These are phyloP conservation scores for Scorias spongiosa DNA, from an alignment of 2,329 filamentous ascomycete species.

Conservation along the genomic window DNA sequence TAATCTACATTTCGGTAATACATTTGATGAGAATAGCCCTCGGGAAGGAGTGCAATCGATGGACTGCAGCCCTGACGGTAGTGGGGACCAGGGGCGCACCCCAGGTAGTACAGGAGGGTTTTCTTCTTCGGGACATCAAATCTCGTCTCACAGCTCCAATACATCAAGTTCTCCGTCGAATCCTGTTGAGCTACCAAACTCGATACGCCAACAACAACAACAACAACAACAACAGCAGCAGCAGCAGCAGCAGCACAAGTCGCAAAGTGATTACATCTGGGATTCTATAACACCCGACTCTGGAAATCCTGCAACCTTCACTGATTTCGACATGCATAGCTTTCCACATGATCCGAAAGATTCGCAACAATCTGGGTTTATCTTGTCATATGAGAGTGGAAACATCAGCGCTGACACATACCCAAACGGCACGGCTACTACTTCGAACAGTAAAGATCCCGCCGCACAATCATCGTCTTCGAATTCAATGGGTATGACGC, in stretches of 20 bases:
- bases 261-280: not conserved
- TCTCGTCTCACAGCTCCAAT: conserved; percentile 14
- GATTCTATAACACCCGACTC: conserved; percentile 6
- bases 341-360: conserved; percentile 4
- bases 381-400: conserved; percentile 4
- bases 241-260: conserved; percentile 2
- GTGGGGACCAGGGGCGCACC: conserved; percentile 13
- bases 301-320: conserved; percentile 3
- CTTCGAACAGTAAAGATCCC: no score
- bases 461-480: no score
- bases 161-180: conserved; percentile 15
- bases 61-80: conserved; percentile 17
- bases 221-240: conserved; percentile 1
- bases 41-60: conserved; percentile 3
- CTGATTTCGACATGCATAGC: conserved; percentile 11
- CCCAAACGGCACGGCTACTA: no score
- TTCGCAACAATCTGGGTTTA: conserved; percentile 8
- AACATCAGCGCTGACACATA: no score
- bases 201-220: no score
- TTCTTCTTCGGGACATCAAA: conserved; percentile 13
- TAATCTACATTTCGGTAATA: not conserved
- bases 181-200: conserved; percentile 1
- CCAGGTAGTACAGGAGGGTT: not conserved
- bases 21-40: not conserved
- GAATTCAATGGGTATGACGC: conserved; percentile 5